These are phyloP conservation scores for Fonsecaea multimorphosa DNA, from an alignment of 2,329 filamentous ascomycete genomes.

Conservation along the genomic window DNA sequence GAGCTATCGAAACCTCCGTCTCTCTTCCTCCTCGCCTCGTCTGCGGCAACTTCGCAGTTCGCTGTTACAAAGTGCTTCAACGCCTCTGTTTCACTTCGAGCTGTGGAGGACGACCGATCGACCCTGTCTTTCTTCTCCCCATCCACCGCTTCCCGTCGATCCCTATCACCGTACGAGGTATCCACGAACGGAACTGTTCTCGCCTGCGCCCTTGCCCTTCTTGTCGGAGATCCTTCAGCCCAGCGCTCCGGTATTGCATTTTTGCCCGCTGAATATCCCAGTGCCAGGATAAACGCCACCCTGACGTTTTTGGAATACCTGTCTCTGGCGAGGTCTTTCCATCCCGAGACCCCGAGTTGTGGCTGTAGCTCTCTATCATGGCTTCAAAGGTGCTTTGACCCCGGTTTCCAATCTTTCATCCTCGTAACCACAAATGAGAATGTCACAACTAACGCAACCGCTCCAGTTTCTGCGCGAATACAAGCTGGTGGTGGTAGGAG, in stretches of 20 bases:
- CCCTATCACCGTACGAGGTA: neutral
- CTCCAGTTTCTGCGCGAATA: constrained; percentile 83
- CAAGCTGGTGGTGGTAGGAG: constrained; percentile 95
- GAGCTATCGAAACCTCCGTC: constrained; percentile 20
- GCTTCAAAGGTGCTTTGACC: constrained; percentile 49
- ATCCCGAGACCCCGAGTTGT: constrained; percentile 15
- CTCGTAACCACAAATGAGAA: constrained; percentile 13
- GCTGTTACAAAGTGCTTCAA: constrained; percentile 23
- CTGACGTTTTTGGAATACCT: constrained; percentile 26
- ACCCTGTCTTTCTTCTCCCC: constrained; percentile 9
- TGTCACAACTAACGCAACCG: constrained; percentile 45
- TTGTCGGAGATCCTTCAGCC: constrained; percentile 21
- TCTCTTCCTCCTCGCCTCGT: constrained; percentile 19
- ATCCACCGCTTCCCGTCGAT: constrained; percentile 3
- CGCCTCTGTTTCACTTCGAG: constrained; percentile 24
- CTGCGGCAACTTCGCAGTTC: constrained; percentile 16
- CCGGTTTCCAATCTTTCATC: constrained; percentile 12
- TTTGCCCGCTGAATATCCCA: constrained; percentile 4
- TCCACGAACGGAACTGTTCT: neutral
- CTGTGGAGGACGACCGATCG: constrained; percentile 6
- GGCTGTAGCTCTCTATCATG: constrained; percentile 39
- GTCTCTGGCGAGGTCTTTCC: constrained; percentile 29
- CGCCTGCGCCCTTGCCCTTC: constrained; percentile 5
- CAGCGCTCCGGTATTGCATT: constrained; percentile 26
- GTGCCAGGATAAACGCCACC: constrained; percentile 23